A percentile compares a stretch with the other conserved stretches of the same genome.
Conservation (phyloP, 2,329 filamentous ascomycete species). For the Alternaria atra region DNA sequence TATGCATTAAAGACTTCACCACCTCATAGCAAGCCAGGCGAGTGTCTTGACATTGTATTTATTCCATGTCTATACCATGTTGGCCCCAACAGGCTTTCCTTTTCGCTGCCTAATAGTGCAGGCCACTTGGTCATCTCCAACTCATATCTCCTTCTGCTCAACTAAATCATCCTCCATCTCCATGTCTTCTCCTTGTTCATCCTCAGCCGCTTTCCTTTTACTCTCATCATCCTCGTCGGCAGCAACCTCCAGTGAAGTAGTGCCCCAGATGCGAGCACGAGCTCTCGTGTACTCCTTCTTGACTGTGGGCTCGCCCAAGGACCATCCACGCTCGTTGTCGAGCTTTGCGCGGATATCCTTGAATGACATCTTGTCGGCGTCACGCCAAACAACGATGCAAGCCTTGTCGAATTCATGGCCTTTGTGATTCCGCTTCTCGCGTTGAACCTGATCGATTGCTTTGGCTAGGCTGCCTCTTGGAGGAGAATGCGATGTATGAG, state of each 20-base stretch:
- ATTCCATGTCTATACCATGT: background rate
- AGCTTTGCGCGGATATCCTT: constrained; percentile 23
- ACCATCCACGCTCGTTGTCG: constrained; percentile 17
- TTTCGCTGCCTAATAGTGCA: background rate
- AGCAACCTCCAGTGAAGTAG: background rate
- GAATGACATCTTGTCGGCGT: constrained; percentile 15
- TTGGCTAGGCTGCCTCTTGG: background rate
- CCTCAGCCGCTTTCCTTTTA: background rate
- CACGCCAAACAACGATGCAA: constrained; percentile 28
- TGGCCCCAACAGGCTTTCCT: background rate
- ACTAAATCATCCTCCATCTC: background rate
- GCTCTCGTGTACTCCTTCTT: constrained; percentile 22
- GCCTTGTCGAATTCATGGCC: constrained; percentile 17
- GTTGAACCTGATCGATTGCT: background rate
- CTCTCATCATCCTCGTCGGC: background rate
- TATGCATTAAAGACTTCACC: background rate
- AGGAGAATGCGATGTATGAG: background rate
- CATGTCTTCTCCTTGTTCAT: background rate
- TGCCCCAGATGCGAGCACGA: constrained; percentile 18
- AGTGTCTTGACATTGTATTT: background rate
- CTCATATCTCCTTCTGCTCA: constrained; percentile 1
- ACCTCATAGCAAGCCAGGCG: background rate
- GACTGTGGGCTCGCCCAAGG: constrained; percentile 21
- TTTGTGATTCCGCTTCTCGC: constrained; percentile 1
- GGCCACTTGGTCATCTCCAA: background rate